Evolutionary conservation across 2,329 filamentous ascomycete genomes (phyloP).

Genomic region (Septoria petroselini): DNA sequence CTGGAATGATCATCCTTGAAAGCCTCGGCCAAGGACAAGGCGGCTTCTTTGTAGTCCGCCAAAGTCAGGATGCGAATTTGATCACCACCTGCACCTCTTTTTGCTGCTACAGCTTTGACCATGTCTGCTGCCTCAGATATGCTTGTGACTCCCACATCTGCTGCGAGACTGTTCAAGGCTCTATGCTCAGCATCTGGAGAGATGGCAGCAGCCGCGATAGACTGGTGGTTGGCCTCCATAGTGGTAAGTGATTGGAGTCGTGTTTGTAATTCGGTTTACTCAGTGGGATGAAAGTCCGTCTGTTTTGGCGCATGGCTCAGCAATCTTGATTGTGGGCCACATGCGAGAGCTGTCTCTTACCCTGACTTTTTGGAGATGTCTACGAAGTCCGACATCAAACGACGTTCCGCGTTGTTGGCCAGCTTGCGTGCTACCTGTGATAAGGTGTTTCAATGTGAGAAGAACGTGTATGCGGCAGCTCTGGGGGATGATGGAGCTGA

Average conservation of each 20-base stretch:
- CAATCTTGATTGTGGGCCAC: too few species aligned
- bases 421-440: slow-evolving; percentile 11
- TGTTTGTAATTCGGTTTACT: slow-evolving; percentile 41
- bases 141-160: slow-evolving; percentile 15
- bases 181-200: slow-evolving; percentile 35
- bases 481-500: background rate
- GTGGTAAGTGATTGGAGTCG: slow-evolving; percentile 40
- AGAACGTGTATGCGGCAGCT: slow-evolving; percentile 20
- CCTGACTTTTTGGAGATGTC: slow-evolving; percentile 46
- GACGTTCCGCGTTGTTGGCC: slow-evolving; percentile 13
- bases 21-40: slow-evolving; percentile 68
- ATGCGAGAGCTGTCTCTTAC: too few species aligned
- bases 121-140: slow-evolving; percentile 17
- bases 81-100: slow-evolving; percentile 40
- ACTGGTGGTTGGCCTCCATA: slow-evolving; percentile 42
- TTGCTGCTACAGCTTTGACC: slow-evolving; percentile 11
- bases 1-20: slow-evolving; percentile 73
- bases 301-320: too few species aligned
- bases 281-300: slow-evolving; percentile 46
- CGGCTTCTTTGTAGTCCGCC: slow-evolving; percentile 68
- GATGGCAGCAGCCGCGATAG: slow-evolving; percentile 35
- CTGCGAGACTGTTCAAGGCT: slow-evolving; percentile 36
- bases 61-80: slow-evolving; percentile 62
- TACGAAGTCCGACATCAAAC: slow-evolving; percentile 38
- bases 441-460: slow-evolving; percentile 4